phyloP scores from a whole-genome alignment of 345 rosid species.

The Balakata baccata region DNA sequence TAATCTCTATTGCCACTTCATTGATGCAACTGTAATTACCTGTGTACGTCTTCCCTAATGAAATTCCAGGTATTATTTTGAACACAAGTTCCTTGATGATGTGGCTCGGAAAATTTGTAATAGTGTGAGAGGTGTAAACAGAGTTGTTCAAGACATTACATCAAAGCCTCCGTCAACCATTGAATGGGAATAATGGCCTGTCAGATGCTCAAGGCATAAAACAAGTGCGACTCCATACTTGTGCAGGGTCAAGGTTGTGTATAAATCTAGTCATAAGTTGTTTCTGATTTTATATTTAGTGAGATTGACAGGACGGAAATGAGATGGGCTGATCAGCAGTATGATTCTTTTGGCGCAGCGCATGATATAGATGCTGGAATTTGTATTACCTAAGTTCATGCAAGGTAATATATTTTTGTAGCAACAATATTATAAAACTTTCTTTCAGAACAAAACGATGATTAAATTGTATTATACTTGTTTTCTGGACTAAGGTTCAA shows the following conservation, averaged over 20 bases:
- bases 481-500: background rate
- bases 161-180: slow-evolving; percentile 98
- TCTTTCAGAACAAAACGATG: background rate
- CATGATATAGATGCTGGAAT: background rate
- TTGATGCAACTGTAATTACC: background rate
- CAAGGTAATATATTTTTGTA: background rate
- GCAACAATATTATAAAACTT: background rate
- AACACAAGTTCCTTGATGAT: slow-evolving; percentile 82
- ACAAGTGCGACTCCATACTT: slow-evolving; percentile 2
- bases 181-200: slow-evolving; percentile 73
- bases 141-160: slow-evolving; percentile 95
- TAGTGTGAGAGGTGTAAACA: slow-evolving; percentile 88
- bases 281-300: background rate
- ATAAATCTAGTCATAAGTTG: background rate
- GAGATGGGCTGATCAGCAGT: slow-evolving; percentile 11
- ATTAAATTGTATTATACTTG: background rate
- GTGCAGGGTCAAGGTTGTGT: slow-evolving; percentile 14
- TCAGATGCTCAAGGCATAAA: slow-evolving; percentile 10
- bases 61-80: slow-evolving; percentile 80
- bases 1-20: background rate
- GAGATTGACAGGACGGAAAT: slow-evolving; percentile 10
- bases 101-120: slow-evolving; percentile 89
- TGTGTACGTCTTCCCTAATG: background rate
- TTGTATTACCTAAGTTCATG: background rate
- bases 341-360: background rate